A percentile compares a stretch with the other conserved stretches of the same genome.
Conservation (phyloP, 306 rosid genomes). For the Hippophae gyantsensis region DNA sequence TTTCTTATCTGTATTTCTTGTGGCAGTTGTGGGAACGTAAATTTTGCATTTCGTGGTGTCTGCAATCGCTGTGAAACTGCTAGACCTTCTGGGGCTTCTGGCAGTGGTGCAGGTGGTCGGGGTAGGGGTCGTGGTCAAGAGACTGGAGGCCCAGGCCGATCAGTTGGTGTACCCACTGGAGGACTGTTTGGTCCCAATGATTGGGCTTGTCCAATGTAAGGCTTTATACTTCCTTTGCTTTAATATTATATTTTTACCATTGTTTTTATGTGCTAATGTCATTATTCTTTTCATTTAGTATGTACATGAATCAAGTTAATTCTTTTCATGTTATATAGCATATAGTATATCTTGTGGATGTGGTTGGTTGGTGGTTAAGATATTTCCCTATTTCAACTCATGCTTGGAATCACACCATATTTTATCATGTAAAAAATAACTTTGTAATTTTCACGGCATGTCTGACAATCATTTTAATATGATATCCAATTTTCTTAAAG, state of each 20-base stretch:
- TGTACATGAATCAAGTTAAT: too few relatives aligned
- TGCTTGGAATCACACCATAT: too few relatives aligned
- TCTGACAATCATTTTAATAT: too few relatives aligned
- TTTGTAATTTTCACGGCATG: too few relatives aligned
- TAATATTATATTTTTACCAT: not conserved
- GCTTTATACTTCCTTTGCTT: not conserved
- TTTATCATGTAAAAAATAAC: too few relatives aligned
- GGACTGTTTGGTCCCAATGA: constrained; percentile 99
- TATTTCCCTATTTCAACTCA: too few relatives aligned
- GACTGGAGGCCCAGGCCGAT: constrained; percentile 52
- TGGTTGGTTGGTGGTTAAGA: too few relatives aligned
- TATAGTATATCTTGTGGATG: too few relatives aligned
- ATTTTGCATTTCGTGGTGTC: constrained; percentile 98
- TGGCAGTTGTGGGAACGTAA: constrained; percentile 84
- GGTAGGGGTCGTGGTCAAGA: constrained; percentile 82
- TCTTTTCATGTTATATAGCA: too few relatives aligned
- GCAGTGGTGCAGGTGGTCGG: constrained; percentile 69
- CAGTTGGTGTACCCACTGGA: constrained; percentile 50
- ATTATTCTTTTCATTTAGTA: not conserved
- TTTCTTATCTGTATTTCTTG: constrained; percentile 27
- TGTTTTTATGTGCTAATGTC: not conserved
- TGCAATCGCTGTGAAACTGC: constrained; percentile 98
- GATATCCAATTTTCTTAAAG: too few relatives aligned
- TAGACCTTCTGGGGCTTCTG: constrained; percentile 84
- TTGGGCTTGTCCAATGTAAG: constrained; percentile 98